Evolutionary conservation across 805 yeast genomes (phyloP).

Genomic region (Schwanniomyces pseudopolymorphus): DNA sequence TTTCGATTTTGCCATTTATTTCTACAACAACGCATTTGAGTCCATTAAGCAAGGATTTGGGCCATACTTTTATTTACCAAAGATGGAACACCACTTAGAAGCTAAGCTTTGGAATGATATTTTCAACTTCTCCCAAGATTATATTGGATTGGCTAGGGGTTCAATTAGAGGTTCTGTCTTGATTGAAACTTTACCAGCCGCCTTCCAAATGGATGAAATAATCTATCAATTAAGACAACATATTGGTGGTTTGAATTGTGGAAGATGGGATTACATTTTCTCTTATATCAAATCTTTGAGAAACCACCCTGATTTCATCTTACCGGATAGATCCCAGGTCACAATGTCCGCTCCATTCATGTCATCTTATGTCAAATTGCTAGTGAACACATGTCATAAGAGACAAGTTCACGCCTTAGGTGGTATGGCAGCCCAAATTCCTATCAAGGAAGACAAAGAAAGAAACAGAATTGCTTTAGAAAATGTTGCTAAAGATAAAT

Average conservation of each 20-base stretch:
- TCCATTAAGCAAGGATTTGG: constrained; percentile 65
- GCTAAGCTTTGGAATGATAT: constrained; percentile 84
- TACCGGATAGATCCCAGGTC: constrained; percentile 79
- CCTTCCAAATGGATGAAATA: constrained; percentile 85
- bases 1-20: constrained; percentile 76
- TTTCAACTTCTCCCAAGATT: constrained; percentile 74
- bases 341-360: constrained; percentile 82
- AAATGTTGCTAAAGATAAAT: constrained; percentile 71
- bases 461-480: constrained; percentile 68
- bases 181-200: constrained; percentile 82
- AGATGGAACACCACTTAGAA: constrained; percentile 84
- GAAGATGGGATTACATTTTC: constrained; percentile 88
- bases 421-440: constrained; percentile 88
- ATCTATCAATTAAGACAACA: constrained; percentile 75
- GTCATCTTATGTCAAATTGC: constrained; percentile 71
- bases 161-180: constrained; percentile 78
- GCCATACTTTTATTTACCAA: constrained; percentile 80
- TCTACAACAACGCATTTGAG: constrained; percentile 70
- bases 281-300: constrained; percentile 75
- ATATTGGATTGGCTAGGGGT: constrained; percentile 66
- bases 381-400: constrained; percentile 72
- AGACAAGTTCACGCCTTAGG: constrained; percentile 87
- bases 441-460: constrained; percentile 67
- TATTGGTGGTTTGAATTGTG: constrained; percentile 81
- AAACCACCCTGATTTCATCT: constrained; percentile 61